These are phyloP conservation scores for Boletus subparvulus DNA, from an alignment of 768 basidiomycete genomes.

Conservation along the genomic window DNA sequence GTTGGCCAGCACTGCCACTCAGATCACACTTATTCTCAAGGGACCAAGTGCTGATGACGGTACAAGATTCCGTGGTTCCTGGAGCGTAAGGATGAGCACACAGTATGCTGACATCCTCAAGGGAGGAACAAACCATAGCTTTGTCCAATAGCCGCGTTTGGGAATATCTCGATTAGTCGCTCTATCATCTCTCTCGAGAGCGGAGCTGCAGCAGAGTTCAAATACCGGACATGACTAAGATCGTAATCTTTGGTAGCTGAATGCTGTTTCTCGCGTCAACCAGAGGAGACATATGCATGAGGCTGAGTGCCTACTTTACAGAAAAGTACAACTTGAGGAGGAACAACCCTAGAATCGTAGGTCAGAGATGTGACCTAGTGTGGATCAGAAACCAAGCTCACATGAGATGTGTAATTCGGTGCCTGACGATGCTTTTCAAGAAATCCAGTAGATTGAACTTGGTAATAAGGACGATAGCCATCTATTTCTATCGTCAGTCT, in stretches of 20 bases:
- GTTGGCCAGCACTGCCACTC: slow-evolving; percentile 55
- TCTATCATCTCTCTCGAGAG: slow-evolving; percentile 51
- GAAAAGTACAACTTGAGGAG: slow-evolving; percentile 49
- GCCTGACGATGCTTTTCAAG: slow-evolving; percentile 44
- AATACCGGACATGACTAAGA: slow-evolving; percentile 38
- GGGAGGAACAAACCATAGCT: slow-evolving; percentile 47
- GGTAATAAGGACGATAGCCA: slow-evolving; percentile 46
- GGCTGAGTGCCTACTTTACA: slow-evolving; percentile 41
- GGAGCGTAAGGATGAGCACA: not conserved
- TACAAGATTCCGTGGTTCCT: slow-evolving; percentile 68
- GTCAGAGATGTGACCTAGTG: not conserved
- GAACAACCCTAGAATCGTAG: slow-evolving; percentile 37
- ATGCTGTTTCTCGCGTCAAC: slow-evolving; percentile 27
- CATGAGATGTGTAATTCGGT: slow-evolving; percentile 48
- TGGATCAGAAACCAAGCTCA: slow-evolving; percentile 15
- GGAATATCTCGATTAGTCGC: slow-evolving; percentile 46
- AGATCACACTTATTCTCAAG: slow-evolving; percentile 44
- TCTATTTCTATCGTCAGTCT: slow-evolving; percentile 35
- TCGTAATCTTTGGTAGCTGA: slow-evolving; percentile 42
- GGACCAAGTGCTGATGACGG: slow-evolving; percentile 49
- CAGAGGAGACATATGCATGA: not conserved
- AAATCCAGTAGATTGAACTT: slow-evolving; percentile 47
- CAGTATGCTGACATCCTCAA: not conserved
- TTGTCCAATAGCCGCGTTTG: slow-evolving; percentile 55
- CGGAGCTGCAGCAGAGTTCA: slow-evolving; percentile 56